Evolutionary conservation across 2,329 filamentous ascomycete species (phyloP).

Genomic region (Moelleriella libera): DNA sequence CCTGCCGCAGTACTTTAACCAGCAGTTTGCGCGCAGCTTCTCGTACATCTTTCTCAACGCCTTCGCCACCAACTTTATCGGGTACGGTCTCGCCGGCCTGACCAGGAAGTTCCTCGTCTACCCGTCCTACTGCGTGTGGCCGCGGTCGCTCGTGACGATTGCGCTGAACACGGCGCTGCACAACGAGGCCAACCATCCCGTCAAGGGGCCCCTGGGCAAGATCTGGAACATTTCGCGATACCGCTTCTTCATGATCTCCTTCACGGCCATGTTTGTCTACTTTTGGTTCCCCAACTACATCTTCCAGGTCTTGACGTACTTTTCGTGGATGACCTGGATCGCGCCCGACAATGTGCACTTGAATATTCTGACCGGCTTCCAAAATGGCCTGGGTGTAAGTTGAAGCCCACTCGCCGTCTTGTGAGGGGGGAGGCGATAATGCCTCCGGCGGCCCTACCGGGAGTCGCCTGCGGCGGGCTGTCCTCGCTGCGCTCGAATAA

Average conservation of each 20-base stretch:
- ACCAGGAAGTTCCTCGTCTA: constrained; percentile 36
- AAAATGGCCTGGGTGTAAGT: constrained; percentile 19
- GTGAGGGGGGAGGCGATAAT: too few relatives aligned
- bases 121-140: constrained; percentile 39
- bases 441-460: too few relatives aligned
- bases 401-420: not conserved
- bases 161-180: constrained; percentile 35
- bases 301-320: constrained; percentile 30
- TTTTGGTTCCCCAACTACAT: constrained; percentile 41
- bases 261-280: constrained; percentile 33
- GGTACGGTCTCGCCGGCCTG: constrained; percentile 39
- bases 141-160: constrained; percentile 33
- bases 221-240: constrained; percentile 27
- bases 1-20: constrained; percentile 34
- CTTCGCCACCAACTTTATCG: constrained; percentile 38
- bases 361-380: constrained; percentile 20
- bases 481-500: too few relatives aligned
- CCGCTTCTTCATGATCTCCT: constrained; percentile 29
- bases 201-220: constrained; percentile 15
- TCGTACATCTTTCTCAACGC: constrained; percentile 35
- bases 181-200: constrained; percentile 18
- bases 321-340: constrained; percentile 42
- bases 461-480: not conserved
- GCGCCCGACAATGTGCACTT: constrained; percentile 24
- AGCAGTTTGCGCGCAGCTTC: constrained; percentile 30